These are phyloP conservation scores for Lycium ferocissimum DNA, from an alignment of 257 asterid species.

Conservation along the genomic window DNA sequence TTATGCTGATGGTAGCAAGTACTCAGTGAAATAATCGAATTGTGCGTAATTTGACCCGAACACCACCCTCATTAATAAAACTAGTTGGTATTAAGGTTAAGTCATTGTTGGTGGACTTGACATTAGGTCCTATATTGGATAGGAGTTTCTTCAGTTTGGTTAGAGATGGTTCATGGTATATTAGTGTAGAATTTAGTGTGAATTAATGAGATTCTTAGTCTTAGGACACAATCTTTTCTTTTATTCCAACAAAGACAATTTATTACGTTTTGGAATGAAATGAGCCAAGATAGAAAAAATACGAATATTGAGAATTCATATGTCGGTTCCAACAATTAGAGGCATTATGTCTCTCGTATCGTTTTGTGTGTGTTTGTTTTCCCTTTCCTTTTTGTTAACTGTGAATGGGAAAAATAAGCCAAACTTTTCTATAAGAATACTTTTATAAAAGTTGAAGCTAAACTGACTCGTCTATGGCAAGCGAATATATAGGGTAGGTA, in stretches of 20 bases:
- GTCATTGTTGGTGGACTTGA: not conserved
- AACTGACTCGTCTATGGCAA: not conserved
- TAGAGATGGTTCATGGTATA: not conserved
- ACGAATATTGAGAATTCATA: no score
- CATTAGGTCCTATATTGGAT: not conserved
- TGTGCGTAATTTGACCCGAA: no score
- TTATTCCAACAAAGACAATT: no score
- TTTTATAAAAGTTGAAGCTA: not conserved
- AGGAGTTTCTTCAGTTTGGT: not conserved
- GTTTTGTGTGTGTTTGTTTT: not conserved
- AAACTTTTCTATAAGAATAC: not conserved
- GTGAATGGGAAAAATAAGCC: not conserved
- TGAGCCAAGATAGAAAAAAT: no score
- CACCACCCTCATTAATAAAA: no score
- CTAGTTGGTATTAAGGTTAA: not conserved
- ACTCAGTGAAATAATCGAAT: no score
- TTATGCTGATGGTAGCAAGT: no score
- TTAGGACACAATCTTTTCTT: no score
- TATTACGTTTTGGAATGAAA: no score
- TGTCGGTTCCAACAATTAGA: no score
- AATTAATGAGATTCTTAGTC: no score
- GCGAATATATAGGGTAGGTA: not conserved
- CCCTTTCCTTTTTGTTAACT: not conserved
- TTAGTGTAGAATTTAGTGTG: no score
- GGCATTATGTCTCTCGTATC: not conserved